Base-by-base conservation (phyloP, 768 basidiomycete genomes). In the Trametes cubensis region DNA sequence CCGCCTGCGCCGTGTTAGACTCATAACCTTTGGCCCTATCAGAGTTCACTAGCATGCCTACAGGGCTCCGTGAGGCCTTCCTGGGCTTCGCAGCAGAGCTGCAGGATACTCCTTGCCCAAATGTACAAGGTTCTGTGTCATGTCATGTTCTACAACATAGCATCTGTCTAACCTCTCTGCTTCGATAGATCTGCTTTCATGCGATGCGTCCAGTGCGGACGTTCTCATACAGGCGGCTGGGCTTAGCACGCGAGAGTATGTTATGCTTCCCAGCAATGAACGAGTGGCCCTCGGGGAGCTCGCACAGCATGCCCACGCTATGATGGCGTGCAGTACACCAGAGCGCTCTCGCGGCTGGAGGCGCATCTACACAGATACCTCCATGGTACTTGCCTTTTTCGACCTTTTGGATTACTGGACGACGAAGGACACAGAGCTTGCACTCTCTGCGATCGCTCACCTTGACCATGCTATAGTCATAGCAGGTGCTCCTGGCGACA, bases 391-490 rank as follows among this genome's bases (percentile, higher is more conserved):
- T 62, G 78, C 79, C 5, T 74, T 89, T 67, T 70, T 75, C 34
- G 74, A 79, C 66, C 46, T 69, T 38, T 55, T 61, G 3, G 51
- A 59, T 1, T 44, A 34, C 23, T 46, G 59, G 18, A 30, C 50
- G 1, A 61, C 62, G 3, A 25, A 13, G 10, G 60, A 65, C 52
- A 68, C 69, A n/a, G 48, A 66, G 10, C 65, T 68, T 3, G 77
- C 75, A 13, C 63, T 77, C 62, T 78, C 77, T 47, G 78, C 82
- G 23, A 81, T 98, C 41, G 76, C 78, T 6, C 75, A 79, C 15
- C 76, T 98, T 25, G 97, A 99, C 70, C 81, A 79, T 65, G 88
- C 89, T 1, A 87, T 98, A 64, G 86, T 98, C 63, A 80, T 95
- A 52, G 88, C 94, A 15, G 95, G 95, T 2, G 85, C 88, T 2